These are phyloP conservation scores for Apostasia ramifera DNA, from an alignment of 106 monocot species.

Conservation along the genomic window DNA sequence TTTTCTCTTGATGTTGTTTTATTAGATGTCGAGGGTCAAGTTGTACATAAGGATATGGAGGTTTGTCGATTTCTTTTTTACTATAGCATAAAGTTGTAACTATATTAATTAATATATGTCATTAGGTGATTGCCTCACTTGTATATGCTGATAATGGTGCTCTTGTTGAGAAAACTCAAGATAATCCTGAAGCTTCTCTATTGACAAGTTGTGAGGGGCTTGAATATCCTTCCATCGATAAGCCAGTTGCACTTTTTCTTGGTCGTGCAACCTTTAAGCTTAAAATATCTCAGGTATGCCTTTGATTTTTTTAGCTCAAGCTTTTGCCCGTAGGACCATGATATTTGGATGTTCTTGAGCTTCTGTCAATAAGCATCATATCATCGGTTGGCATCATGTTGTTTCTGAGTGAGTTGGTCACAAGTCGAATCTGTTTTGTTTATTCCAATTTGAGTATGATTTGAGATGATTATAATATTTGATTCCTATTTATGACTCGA, in stretches of 20 bases:
- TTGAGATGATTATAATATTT: too few relatives aligned
- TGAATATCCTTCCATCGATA: slow-evolving; percentile 56
- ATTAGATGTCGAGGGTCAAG: slow-evolving; percentile 49
- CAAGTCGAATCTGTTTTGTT: too few relatives aligned
- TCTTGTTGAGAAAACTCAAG: slow-evolving; percentile 51
- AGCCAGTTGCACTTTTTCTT: slow-evolving; percentile 50
- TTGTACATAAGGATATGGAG: slow-evolving; percentile 69
- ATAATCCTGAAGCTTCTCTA: slow-evolving; percentile 63
- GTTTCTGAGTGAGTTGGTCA: too few relatives aligned
- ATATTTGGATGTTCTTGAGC: too few relatives aligned
- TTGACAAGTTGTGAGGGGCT: slow-evolving; percentile 62
- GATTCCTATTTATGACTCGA: too few relatives aligned
- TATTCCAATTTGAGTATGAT: too few relatives aligned
- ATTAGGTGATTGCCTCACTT: slow-evolving; percentile 80
- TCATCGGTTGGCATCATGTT: not conserved
- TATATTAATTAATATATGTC: slow-evolving; percentile 5
- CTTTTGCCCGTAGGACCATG: too few relatives aligned
- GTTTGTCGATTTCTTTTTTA: slow-evolving; percentile 17
- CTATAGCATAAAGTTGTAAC: not conserved
- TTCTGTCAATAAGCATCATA: too few relatives aligned
- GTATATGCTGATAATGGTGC: slow-evolving; percentile 71
- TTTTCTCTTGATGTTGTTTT: slow-evolving; percentile 74
- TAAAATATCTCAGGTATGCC: slow-evolving; percentile 78
- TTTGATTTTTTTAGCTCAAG: not conserved
- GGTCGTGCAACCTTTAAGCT: slow-evolving; percentile 76